Evolutionary conservation across 177 flowering plant genomes (phyloP), one percentile per base, ranked within the genome.

Genomic region (Vitis hybrid): DNA sequence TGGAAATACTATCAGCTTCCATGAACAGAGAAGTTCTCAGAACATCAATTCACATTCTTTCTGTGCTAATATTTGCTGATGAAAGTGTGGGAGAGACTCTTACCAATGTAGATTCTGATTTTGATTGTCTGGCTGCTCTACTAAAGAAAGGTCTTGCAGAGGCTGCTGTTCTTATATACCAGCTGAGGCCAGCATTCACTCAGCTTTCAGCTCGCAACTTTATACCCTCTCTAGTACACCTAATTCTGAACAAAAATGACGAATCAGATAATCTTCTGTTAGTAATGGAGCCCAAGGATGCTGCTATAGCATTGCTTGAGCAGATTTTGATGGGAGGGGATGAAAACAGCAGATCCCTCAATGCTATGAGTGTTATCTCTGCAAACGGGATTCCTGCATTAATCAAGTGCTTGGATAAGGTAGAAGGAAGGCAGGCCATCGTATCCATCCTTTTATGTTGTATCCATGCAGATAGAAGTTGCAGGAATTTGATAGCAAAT

Each of bases 61-160:
- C 92, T 1, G 88, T 86, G 81, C 83, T 90, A 55, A 74, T 85
- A 58, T 77, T 62, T 66, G 73, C 82, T 22, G 88, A 90, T 77
- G 87, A 86, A 74, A 76, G 66, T 31, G 83, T 90, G 66, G 83
- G 80, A 19, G 89, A 85, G 65, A 75, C 76, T 65, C 85, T 90
- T 8, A 86, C 83, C 9, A 83, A 86, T 65, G 84, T 86, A 22
- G 89, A 86, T 66, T 80, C 90, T 59, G 92, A 89, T 73, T 82
- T 87, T 67, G 90, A 84, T 68, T 82, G 88, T 82, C 73, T 90
- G 64, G 84, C 89, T 62, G 68, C 83, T 74, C 72, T 90, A 39
- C 77, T 90, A 15, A 87, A 81, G 77, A 87, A 89, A 73, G 97
- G 97, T 50, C 77, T 89, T 20, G 79, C 81, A 16, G 96, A 88